These are phyloP conservation scores for Pythium periplocum DNA, from an alignment of 352 stramenopile genomes.

Conservation along the genomic window DNA sequence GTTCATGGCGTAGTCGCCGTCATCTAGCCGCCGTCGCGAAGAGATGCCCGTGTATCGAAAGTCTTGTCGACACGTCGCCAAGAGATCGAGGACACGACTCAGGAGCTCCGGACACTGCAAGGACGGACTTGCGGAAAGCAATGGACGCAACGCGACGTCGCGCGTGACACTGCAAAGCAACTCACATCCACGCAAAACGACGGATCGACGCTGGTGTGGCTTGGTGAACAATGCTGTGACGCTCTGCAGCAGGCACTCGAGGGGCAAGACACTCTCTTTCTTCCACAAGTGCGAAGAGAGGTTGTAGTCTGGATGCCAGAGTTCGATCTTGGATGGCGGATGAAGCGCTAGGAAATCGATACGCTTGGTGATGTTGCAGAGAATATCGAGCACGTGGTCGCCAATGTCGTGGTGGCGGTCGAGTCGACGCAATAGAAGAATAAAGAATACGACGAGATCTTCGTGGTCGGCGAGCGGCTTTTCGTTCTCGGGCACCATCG, in stretches of 20 bases:
- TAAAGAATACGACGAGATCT: conserved; percentile 56
- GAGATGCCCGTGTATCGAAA: conserved; percentile 23
- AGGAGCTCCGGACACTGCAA: conserved; percentile 43
- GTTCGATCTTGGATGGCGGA: conserved; percentile 39
- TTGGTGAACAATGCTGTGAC: conserved; percentile 36
- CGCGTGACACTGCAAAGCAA: conserved; percentile 55
- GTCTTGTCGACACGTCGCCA: conserved; percentile 49
- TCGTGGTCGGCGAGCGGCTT: conserved; percentile 58
- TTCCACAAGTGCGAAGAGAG: conserved; percentile 57
- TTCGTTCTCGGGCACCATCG: conserved; percentile 69
- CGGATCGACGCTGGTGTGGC: conserved; percentile 31
- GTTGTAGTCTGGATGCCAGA: conserved; percentile 60
- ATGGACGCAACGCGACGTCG: conserved; percentile 37
- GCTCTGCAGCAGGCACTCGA: conserved; percentile 60
- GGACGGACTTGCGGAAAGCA: conserved; percentile 35
- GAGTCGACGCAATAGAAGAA: conserved; percentile 40
- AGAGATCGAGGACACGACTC: conserved; percentile 39
- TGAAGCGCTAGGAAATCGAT: conserved; percentile 68
- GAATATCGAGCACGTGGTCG: conserved; percentile 69
- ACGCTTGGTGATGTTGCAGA: conserved; percentile 63
- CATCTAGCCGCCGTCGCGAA: conserved; percentile 25
- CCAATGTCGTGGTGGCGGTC: conserved; percentile 42
- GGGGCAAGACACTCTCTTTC: conserved; percentile 44
- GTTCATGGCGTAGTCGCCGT: conserved; percentile 38
- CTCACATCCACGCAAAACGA: conserved; percentile 59